Base-by-base conservation (phyloP, 1,284 basidiomycete species). In the Mycena sp. region DNA sequence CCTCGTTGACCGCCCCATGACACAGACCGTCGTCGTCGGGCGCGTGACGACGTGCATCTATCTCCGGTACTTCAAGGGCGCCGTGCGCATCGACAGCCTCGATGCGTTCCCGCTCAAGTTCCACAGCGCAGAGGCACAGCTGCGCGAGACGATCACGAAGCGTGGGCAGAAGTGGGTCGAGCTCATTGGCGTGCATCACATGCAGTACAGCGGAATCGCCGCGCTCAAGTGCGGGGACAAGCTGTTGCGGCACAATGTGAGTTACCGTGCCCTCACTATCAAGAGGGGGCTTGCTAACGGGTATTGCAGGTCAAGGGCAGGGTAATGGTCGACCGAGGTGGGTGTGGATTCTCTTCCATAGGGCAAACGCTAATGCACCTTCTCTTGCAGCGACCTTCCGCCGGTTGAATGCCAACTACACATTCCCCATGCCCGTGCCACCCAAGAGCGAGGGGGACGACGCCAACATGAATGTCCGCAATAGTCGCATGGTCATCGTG, bases 81-180 rank as follows among this genome's bases (percentile, higher is more conserved):
- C 83, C 0, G 71, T 79, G 10, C 81, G 79, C 65, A 86, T 89
- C 61, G 76, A 76, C 40, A 70, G 76, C 3, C 71, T 89, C 49
- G 80, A 83, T 65, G 80, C 77, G 1, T 86, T 81, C 65, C 87
- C 87, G 1, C 69, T 88, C 44, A 71, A 76, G 57, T 87, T 80
- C 71, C 83, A 87, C 66, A 72, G 76, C 0, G 74, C 80, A 29
- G 74, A 78, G 53, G 74, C 71, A 10, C 73, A 74, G 11, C 63
- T 86, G 32, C 72, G 77, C 40, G 71, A 75, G 53, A 65, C 69
- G 26, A 70, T 87, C 12, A 59, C 79, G 17, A 73, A 72, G 41
- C 76, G 87, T 14, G 87, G 86, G 9, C 77, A 77, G 72, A 85
- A 83, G 68, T 88, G 87, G 85, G 68, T 78, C 17, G 72, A 70